A percentile compares a stretch with the other conserved stretches of the same genome.
Evolutionary conservation across 139 green algal genomes (phyloP).

Genomic region (Zygnema cylindricum): DNA sequence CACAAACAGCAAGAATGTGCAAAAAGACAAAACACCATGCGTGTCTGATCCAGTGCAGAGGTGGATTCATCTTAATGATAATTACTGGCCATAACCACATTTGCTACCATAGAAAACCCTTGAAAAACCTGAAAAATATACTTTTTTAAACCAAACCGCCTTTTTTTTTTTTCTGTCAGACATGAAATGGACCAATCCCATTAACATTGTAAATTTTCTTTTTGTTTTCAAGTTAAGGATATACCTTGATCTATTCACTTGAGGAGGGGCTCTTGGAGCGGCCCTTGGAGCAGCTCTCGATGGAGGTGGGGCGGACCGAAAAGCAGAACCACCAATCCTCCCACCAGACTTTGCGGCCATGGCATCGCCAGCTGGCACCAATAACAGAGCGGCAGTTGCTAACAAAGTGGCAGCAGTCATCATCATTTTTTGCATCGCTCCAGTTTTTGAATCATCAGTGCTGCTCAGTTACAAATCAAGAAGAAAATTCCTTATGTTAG

Average conservation of each 20-base stretch:
- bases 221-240: too few relatives aligned
- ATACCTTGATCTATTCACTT: constrained; percentile 18
- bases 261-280: neutral
- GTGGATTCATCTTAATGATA: too few relatives aligned
- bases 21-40: too few relatives aligned
- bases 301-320: constrained; percentile 5
- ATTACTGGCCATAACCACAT: too few relatives aligned
- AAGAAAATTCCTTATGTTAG: neutral
- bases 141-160: too few relatives aligned
- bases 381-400: neutral
- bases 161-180: too few relatives aligned
- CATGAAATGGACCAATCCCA: too few relatives aligned
- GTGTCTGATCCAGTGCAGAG: too few relatives aligned
- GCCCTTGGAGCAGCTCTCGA: constrained; percentile 4
- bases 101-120: too few relatives aligned
- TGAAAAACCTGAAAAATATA: too few relatives aligned
- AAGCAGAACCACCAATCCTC: constrained; percentile 4
- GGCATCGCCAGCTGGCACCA: constrained; percentile 25
- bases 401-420: neutral
- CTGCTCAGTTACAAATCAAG: neutral
- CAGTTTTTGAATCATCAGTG: neutral
- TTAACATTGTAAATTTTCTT: too few relatives aligned
- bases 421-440: neutral
- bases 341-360: constrained; percentile 9
- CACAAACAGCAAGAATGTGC: too few relatives aligned